phyloP scores from a whole-genome alignment of 2,329 filamentous ascomycete species.

The Penicillium sp. region DNA sequence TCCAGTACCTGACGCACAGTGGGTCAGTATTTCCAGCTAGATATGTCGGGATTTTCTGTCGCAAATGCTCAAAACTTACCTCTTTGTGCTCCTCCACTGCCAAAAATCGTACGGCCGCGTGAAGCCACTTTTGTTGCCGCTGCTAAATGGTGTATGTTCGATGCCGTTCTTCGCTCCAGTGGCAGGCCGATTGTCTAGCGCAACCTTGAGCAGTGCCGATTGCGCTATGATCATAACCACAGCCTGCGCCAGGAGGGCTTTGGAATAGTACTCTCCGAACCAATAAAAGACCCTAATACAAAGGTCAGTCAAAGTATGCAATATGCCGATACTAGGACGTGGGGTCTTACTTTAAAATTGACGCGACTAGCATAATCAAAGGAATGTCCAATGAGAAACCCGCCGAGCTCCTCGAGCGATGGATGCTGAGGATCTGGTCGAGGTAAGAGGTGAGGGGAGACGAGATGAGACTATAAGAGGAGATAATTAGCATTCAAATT shows the following conservation, averaged over 20 bases:
- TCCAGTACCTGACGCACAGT: constrained; percentile 51
- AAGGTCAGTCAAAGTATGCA: not conserved
- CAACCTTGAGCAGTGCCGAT: constrained; percentile 59
- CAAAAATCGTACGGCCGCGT: constrained; percentile 61
- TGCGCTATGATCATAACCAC: constrained; percentile 61
- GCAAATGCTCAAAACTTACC: constrained; percentile 39
- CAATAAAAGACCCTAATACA: constrained; percentile 60
- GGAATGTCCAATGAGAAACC: constrained; percentile 68
- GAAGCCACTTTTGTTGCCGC: constrained; percentile 26
- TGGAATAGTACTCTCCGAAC: constrained; percentile 62
- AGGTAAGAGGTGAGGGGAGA: constrained; percentile 66
- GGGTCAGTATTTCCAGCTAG: constrained; percentile 5
- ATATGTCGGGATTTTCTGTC: not conserved
- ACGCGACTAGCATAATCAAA: constrained; percentile 65
- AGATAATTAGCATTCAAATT: not conserved
- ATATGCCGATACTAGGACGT: not conserved
- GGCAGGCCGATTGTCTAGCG: constrained; percentile 56
- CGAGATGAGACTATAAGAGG: constrained; percentile 53
- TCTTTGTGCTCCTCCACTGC: constrained; percentile 59
- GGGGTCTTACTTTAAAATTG: constrained; percentile 57
- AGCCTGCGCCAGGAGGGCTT: constrained; percentile 60
- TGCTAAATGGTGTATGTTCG: constrained; percentile 44
- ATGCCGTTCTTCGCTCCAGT: constrained; percentile 39
- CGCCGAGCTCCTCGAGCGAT: constrained; percentile 58
- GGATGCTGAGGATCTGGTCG: constrained; percentile 66